A percentile compares a stretch with the other conserved stretches of the same genome.
phyloP scores from a whole-genome alignment of 352 stramenopile species.

The Pythium aquatile region DNA sequence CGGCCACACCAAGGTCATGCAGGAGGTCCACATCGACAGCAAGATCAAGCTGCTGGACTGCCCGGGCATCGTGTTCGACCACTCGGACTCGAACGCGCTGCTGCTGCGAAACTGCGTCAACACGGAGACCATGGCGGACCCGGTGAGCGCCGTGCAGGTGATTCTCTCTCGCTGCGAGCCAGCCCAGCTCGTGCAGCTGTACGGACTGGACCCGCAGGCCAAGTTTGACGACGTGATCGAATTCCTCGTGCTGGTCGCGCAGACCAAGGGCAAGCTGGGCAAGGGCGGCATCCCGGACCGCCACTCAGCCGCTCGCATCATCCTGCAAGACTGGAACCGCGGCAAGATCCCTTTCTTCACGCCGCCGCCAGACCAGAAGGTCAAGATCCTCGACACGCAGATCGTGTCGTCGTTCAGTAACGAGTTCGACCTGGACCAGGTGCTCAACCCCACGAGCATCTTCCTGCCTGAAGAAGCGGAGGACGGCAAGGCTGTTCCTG shows the following conservation, averaged over 20 bases:
- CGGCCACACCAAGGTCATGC: constrained; percentile 97
- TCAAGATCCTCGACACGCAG: constrained; percentile 65
- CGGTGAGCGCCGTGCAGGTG: constrained; percentile 90
- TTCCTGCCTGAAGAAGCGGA: constrained; percentile 45
- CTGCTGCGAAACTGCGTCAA: constrained; percentile 97
- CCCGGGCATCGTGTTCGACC: constrained; percentile 97
- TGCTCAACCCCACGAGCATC: constrained; percentile 71
- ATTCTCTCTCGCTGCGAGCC: constrained; percentile 92
- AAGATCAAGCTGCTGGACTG: constrained; percentile 98
- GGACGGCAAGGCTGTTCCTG: background rate
- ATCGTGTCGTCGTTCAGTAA: constrained; percentile 59
- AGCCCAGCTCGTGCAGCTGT: constrained; percentile 93
- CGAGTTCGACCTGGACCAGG: constrained; percentile 67
- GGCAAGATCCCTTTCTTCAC: constrained; percentile 91
- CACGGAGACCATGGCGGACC: constrained; percentile 94
- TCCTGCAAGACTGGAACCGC: constrained; percentile 92
- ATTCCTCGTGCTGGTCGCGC: constrained; percentile 95
- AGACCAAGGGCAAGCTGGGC: constrained; percentile 90
- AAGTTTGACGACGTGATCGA: constrained; percentile 79
- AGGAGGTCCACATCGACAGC: constrained; percentile 98
- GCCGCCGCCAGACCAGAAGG: constrained; percentile 65
- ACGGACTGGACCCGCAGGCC: constrained; percentile 89
- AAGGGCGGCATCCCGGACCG: constrained; percentile 96
- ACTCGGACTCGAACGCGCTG: constrained; percentile 79
- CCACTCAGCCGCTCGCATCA: constrained; percentile 86